A percentile compares a stretch with the other conserved stretches of the same genome.
Evolutionary conservation across 108 stramenopile species (phyloP).

Genomic region (Skeletonema menzelii): DNA sequence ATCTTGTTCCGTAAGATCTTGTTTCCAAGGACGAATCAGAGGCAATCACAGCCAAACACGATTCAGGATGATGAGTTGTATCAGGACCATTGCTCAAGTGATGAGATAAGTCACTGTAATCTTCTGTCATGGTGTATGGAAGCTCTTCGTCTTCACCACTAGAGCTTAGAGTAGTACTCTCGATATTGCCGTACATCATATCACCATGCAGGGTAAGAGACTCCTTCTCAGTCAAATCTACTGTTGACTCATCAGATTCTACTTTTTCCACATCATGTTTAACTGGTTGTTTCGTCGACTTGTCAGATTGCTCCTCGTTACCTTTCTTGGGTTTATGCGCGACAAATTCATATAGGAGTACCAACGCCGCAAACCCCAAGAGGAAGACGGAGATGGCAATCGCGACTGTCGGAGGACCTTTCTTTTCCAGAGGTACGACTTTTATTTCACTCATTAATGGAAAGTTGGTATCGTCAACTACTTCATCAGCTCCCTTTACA

Average conservation of each 20-base stretch:
- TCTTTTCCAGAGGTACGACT: neutral
- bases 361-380: neutral
- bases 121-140: neutral
- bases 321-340: neutral
- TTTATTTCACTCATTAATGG: neutral
- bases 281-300: neutral
- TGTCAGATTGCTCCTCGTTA: neutral
- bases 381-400: neutral
- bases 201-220: neutral
- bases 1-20: neutral
- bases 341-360: neutral
- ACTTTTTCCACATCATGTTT: neutral
- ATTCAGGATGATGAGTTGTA: neutral
- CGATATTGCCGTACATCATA: neutral
- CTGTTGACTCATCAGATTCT: neutral
- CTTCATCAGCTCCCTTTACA: neutral
- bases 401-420: neutral
- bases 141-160: conserved; percentile 1
- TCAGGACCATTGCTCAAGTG: neutral
- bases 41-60: neutral
- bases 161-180: neutral
- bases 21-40: neutral
- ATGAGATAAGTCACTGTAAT: neutral
- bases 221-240: neutral
- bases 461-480: neutral